Conservation (phyloP, 768 basidiomycete species). For the Amanita pseudoporphyria region DNA sequence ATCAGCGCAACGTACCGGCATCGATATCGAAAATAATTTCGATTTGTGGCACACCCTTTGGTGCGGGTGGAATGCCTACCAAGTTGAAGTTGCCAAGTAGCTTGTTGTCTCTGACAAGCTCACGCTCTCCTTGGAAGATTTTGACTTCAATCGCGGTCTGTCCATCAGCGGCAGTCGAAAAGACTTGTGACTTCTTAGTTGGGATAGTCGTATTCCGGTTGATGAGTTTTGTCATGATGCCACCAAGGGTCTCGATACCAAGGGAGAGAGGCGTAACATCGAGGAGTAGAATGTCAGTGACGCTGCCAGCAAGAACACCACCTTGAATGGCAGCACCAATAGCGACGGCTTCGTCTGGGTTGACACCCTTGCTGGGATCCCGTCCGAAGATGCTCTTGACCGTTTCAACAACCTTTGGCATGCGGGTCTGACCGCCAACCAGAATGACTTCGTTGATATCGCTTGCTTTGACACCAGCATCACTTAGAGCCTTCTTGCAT, state of each 20-base stretch:
- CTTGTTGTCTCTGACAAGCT: constrained; percentile 97
- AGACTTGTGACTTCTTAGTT: constrained; percentile 98
- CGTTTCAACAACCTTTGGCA: constrained; percentile 92
- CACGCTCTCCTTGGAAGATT: constrained; percentile 99
- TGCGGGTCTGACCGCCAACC: constrained; percentile 97
- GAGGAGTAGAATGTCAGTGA: constrained; percentile 89
- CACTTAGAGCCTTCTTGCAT: constrained; percentile 93
- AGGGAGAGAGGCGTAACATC: constrained; percentile 97
- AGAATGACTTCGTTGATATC: constrained; percentile 97
- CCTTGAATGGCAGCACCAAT: constrained; percentile 98
- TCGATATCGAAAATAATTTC: constrained; percentile 96
- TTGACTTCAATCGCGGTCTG: constrained; percentile 99
- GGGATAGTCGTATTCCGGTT: constrained; percentile 98
- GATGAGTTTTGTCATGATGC: constrained; percentile 99
- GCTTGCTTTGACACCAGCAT: constrained; percentile 87
- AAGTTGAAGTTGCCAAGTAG: constrained; percentile 99
- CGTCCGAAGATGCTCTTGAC: constrained; percentile 93
- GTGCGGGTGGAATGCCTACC: constrained; percentile 88
- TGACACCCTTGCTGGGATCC: constrained; percentile 97
- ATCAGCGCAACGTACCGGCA: constrained; percentile 46
- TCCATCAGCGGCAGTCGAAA: constrained; percentile 98
- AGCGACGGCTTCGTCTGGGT: constrained; percentile 98
- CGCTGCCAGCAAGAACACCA: constrained; percentile 93
- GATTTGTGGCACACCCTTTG: constrained; percentile 77
- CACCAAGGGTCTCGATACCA: constrained; percentile 96